These are phyloP conservation scores for Coffea canephora DNA, from an alignment of 257 asterid genomes.

Conservation along the genomic window DNA sequence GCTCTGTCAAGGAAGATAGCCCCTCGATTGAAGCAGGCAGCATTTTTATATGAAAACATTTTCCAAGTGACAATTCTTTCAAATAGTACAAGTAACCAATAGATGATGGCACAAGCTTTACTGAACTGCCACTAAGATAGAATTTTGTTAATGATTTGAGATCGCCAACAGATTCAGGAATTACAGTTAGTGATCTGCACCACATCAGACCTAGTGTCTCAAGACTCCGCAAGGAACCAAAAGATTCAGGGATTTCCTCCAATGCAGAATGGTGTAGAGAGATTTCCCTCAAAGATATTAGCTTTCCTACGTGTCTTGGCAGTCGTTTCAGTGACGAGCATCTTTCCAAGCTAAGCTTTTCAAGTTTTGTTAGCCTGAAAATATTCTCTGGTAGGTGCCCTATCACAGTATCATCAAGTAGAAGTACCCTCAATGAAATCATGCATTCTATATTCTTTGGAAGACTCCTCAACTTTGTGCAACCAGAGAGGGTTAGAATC, in stretches of 20 bases:
- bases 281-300: slow-evolving; percentile 27
- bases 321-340: slow-evolving; percentile 26
- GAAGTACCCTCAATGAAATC: slow-evolving; percentile 30
- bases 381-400: slow-evolving; percentile 21
- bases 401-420: slow-evolving; percentile 20
- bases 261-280: slow-evolving; percentile 22
- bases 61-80: slow-evolving; percentile 20
- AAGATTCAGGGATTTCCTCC: slow-evolving; percentile 26
- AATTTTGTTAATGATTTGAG: slow-evolving; percentile 28
- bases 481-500: slow-evolving; percentile 35
- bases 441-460: slow-evolving; percentile 27
- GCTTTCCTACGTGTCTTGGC: slow-evolving; percentile 27
- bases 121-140: slow-evolving; percentile 21
- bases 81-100: slow-evolving; percentile 29
- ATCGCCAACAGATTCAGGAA: slow-evolving; percentile 25
- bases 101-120: slow-evolving; percentile 24
- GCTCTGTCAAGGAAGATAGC: slow-evolving; percentile 30
- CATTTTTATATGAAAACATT: slow-evolving; percentile 8
- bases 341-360: slow-evolving; percentile 12
- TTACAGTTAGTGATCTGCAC: slow-evolving; percentile 25
- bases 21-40: slow-evolving; percentile 28
- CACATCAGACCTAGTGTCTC: slow-evolving; percentile 18
- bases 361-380: slow-evolving; percentile 27
- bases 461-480: slow-evolving; percentile 21
- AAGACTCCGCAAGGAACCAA: slow-evolving; percentile 26